Percentiles rank a stretch among this genome's conserved stretches.
Conservation (phyloP, 331 rosid species). For the Prunus yedoensis region DNA sequence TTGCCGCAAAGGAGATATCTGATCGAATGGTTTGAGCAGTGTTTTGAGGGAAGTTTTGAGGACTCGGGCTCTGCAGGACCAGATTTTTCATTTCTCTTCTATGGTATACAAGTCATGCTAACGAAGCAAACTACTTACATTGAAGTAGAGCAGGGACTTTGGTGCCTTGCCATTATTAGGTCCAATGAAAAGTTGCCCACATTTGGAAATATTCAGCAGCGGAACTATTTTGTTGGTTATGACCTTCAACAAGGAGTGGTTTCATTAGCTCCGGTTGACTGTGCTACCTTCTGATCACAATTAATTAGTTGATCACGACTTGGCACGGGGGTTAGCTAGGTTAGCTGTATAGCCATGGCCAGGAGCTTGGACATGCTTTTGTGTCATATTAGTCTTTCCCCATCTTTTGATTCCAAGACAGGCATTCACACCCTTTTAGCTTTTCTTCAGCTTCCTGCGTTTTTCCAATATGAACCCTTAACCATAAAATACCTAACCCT, state of each 20-base stretch:
- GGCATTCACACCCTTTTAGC: not conserved
- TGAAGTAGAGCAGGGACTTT: constrained; percentile 7
- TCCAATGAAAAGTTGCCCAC: constrained; percentile 12
- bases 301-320: not conserved
- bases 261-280: constrained; percentile 30
- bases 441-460: not conserved
- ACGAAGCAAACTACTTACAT: constrained; percentile 12
- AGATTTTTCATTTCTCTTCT: constrained; percentile 9
- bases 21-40: constrained; percentile 3
- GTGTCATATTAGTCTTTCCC: too few relatives aligned
- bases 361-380: not conserved
- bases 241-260: constrained; percentile 27
- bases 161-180: constrained; percentile 19
- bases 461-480: not conserved
- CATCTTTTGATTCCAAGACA: not conserved
- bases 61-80: constrained; percentile 20
- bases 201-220: constrained; percentile 22
- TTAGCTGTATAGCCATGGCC: not conserved
- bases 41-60: constrained; percentile 11
- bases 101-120: constrained; percentile 23
- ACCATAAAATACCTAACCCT: too few relatives aligned
- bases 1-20: not conserved
- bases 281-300: constrained; percentile 4
- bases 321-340: not conserved
- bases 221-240: constrained; percentile 24